Base-by-base conservation (phyloP, 805 yeast genomes). In the Priceomyces fermenticarens region DNA sequence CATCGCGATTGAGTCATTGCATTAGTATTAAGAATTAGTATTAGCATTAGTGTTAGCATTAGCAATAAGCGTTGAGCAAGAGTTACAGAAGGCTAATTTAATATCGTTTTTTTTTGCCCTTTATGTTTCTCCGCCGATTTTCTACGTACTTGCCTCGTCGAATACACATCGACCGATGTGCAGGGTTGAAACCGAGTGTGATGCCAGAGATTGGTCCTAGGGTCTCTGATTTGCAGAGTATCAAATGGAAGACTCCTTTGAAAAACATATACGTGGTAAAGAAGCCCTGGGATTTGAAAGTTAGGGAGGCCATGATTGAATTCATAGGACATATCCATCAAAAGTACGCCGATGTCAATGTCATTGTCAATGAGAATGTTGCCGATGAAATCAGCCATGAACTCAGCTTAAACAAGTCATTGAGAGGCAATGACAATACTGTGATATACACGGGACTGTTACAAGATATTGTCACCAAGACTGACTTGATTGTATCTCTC, bases 401-500 rank as follows among this genome's bases (percentile, higher is more conserved):
- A 35, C 32, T 45, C 3, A 47, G 49, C 33, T 54, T 2, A 41
- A 28, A 51, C n/a, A 23, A 60, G 39, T 48, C 56, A 14, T 17
- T 35, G 14, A 6, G 30, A 12, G 10, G 32, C 32, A 37, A 69
- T 67, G 5, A 73, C 62, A 50, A 40, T 33, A 28, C 17, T 15
- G 32, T 36, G 65, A 31, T 87, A 1, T 80, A 72, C 53, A 77
- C 90, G 0, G 93, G 95, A 0, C 52, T 75, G 3, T 60, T 61
- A 12, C 63, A 68, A 9, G 84, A 81, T 8, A 78, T 88, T 32
- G 73, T 79, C 1, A 52, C 67, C 9, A 85, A 81, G 51, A 78
- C 96, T 0, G 98, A 90, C 55, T 60, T 90, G 32, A 65, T 90
- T 30, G 89, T 90, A 7, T 85, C 96, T 0, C 62, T 90, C 30